These are phyloP conservation scores for Coniella vitis DNA, from an alignment of 2,329 filamentous ascomycete genomes.

Conservation along the genomic window DNA sequence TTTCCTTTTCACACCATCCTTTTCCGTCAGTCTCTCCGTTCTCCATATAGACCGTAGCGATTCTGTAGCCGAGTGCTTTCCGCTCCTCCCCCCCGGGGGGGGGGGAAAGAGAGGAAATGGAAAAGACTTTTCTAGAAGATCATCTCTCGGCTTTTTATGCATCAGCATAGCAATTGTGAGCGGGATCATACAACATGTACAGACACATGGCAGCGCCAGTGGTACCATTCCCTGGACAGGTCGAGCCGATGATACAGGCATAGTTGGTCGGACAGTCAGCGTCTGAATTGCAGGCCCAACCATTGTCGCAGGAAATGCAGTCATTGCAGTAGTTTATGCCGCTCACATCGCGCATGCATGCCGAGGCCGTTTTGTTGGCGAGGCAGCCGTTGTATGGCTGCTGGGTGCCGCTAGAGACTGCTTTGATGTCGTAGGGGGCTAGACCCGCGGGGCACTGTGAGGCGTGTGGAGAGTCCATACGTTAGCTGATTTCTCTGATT, in stretches of 20 bases:
- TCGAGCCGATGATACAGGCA: background rate
- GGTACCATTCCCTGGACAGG: background rate
- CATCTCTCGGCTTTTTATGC: background rate
- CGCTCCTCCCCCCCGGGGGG: background rate
- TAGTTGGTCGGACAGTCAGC: background rate
- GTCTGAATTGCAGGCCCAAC: background rate
- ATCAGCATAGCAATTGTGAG: background rate
- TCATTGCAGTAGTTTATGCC: constrained; percentile 1
- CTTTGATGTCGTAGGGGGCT: background rate
- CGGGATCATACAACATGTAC: background rate
- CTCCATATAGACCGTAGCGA: too few species aligned
- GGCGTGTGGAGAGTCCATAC: background rate
- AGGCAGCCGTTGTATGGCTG: background rate
- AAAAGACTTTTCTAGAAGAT: too few species aligned
- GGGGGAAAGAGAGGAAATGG: too few species aligned
- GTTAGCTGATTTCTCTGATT: too few species aligned
- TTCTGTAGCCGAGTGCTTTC: too few species aligned
- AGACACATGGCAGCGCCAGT: background rate
- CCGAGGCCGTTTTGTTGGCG: background rate
- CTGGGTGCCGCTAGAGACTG: background rate
- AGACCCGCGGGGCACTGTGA: background rate
- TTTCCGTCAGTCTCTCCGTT: too few species aligned
- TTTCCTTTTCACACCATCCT: too few species aligned
- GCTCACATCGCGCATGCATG: background rate
- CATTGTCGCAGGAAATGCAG: background rate